These are phyloP conservation scores for sweet orange (Citrus sinensis) DNA, from an alignment of 345 rosid species.

Conservation along the genomic window DNA sequence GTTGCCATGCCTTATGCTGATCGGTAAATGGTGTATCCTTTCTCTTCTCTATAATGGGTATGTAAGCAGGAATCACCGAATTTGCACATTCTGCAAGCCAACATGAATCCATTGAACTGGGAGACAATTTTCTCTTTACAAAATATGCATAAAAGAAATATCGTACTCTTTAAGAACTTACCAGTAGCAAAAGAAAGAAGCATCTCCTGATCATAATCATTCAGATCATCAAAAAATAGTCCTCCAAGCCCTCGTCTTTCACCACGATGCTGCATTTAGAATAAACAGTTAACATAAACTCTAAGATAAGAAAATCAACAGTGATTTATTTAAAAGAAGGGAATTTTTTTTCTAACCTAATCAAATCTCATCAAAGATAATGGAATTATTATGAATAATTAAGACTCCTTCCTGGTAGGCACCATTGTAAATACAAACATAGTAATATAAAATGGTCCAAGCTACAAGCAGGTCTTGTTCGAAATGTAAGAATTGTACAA, in stretches of 20 bases:
- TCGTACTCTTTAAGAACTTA: slow-evolving; percentile 22
- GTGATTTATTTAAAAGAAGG: neutral
- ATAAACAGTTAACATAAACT: neutral
- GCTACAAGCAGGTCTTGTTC: neutral
- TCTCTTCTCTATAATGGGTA: slow-evolving; percentile 85
- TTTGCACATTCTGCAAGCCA: slow-evolving; percentile 75
- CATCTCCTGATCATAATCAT: slow-evolving; percentile 90
- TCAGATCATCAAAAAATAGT: slow-evolving; percentile 94
- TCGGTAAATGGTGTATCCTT: slow-evolving; percentile 75
- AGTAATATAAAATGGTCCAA: neutral
- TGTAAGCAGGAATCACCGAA: slow-evolving; percentile 87
- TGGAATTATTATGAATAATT: neutral
- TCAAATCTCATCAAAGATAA: too few relatives aligned
- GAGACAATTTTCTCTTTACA: neutral
- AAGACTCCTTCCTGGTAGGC: neutral
- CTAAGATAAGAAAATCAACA: neutral
- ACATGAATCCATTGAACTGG: neutral
- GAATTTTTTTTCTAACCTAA: neutral
- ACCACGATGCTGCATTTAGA: slow-evolving; percentile 68
- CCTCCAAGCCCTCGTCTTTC: slow-evolving; percentile 99
- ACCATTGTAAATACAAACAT: neutral
- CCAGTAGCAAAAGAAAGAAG: slow-evolving; percentile 93
- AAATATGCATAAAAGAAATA: neutral
- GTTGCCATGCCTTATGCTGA: slow-evolving; percentile 93
- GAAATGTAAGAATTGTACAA: neutral